A percentile compares a stretch with the other conserved stretches of the same genome.
phyloP scores from a whole-genome alignment of 2,329 filamentous ascomycete species.

The Paecilomyces sp. region DNA sequence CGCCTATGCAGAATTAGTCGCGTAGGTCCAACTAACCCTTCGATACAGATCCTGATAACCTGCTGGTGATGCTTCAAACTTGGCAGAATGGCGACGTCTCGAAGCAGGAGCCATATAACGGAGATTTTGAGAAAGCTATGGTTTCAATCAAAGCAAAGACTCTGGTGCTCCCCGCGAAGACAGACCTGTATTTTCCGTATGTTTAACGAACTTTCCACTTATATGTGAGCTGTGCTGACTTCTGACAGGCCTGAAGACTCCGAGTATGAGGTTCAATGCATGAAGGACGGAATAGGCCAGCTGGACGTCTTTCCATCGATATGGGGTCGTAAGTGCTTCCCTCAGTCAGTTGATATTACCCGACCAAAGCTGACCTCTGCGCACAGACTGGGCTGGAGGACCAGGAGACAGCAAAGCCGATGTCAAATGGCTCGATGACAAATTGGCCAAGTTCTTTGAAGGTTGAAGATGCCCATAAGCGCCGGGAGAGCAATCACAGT shows the following conservation, averaged over 20 bases:
- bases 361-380: slow-evolving; percentile 1
- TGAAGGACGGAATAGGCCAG: slow-evolving; percentile 52
- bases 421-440: slow-evolving; percentile 63
- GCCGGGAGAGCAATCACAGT: neutral
- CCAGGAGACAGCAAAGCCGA: slow-evolving; percentile 66
- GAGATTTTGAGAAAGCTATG: slow-evolving; percentile 60
- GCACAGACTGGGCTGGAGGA: slow-evolving; percentile 55
- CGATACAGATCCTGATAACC: slow-evolving; percentile 59
- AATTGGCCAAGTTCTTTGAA: slow-evolving; percentile 47
- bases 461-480: neutral
- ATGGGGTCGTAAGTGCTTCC: slow-evolving; percentile 51
- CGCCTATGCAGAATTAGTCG: neutral
- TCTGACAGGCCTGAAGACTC: slow-evolving; percentile 62
- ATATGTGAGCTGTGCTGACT: slow-evolving; percentile 4
- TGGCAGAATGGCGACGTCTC: slow-evolving; percentile 72
- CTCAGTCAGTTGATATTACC: neutral
- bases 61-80: slow-evolving; percentile 67
- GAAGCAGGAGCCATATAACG: slow-evolving; percentile 60
- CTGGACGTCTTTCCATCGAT: slow-evolving; percentile 52
- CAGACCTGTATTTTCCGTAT: slow-evolving; percentile 72
- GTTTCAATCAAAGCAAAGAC: slow-evolving; percentile 63
- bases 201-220: slow-evolving; percentile 14
- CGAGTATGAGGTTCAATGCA: slow-evolving; percentile 61
- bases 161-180: slow-evolving; percentile 63
- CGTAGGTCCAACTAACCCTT: too few species aligned